Evolutionary conservation across 176 grass and related monocot species (phyloP).

Genomic region (Triticum aestivum): IWGSC_CS_RefSeq_v2.1 NC_057801.1:146753096-146753595

Average conservation of each 20-base stretch:
- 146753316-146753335: constrained; percentile 37
- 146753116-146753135: background rate
- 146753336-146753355: constrained; percentile 41
- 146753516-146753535: constrained; percentile 14
- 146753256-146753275: background rate
- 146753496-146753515: constrained; percentile 31
- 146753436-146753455: background rate
- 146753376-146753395: background rate
- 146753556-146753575: constrained; percentile 32
- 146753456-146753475: background rate
- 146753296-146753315: background rate
- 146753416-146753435: no score
- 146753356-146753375: constrained; percentile 25
- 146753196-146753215: background rate
- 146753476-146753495: background rate
- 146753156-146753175: background rate
- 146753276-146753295: background rate
- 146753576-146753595: constrained; percentile 24
- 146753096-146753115: background rate
- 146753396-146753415: constrained; percentile 5
- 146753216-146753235: background rate
- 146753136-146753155: background rate
- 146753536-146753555: constrained; percentile 33
- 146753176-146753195: background rate
- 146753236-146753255: background rate